Base-by-base conservation (phyloP, 306 rosid genomes). In the Boehmeria nivea region DNA sequence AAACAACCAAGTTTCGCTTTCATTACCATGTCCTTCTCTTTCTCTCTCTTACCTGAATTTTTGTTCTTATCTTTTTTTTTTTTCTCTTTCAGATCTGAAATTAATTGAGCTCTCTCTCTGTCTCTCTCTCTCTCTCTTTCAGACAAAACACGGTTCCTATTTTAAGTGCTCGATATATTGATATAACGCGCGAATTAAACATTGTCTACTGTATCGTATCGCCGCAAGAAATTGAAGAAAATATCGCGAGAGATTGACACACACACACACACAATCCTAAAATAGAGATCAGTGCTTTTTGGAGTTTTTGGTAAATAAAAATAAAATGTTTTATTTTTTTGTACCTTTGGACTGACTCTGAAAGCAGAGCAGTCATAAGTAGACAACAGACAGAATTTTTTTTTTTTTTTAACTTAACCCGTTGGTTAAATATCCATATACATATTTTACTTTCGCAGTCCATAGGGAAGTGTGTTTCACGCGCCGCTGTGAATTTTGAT, bases 41-140 rank as follows among this genome's bases (percentile, higher is more conserved):
- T 25, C 53, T 38, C 62, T 47, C 57, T 39, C 50, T 28, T 42
- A 43, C 55, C 57, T 42, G 40, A 28, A 31, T 46, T 54, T 74
- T 45, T 51, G 42, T 43, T 53, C 33, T 59, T 59, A 65, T 59
- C 64, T 48, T 59, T 66, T 52, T 54, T 21, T 15, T 6, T 56
- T 37, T 37, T 54, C 24, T 52, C n/a, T 15, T 15, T 72, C 69
- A 74, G 78, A 81, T 64, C 80, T 81, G 59, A 73, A 59, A 26
- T 37, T 16, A 46, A 48, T 54, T 6, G 8, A 22, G 15, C 3
- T 12, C 28, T 13, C 33, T 49, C 38, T 51, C 18, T 26, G 18
- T 9, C 71, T 15, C 47, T 14, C 25, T 19, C 75, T 47, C 74
- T 48, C 53, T 24, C 3, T 12, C 12, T 39, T 31, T 26, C 31